phyloP scores from a whole-genome alignment of 352 stramenopile genomes.

The Globisporangium spinosum region DNA sequence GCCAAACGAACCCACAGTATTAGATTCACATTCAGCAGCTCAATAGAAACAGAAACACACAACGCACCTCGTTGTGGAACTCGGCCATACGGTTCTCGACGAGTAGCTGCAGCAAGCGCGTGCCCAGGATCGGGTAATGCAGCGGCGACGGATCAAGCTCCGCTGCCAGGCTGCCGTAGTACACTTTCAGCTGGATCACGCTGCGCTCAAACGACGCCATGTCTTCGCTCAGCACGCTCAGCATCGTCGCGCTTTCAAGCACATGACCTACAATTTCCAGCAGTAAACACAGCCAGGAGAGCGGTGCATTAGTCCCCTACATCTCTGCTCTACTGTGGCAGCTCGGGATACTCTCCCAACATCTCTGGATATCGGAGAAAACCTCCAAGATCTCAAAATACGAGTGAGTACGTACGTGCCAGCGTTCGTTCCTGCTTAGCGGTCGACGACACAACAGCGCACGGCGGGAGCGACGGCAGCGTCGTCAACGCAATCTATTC shows the following conservation, averaged over 20 bases:
- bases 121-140: slow-evolving; percentile 85
- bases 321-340: no score
- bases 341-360: not conserved
- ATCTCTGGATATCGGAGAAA: not conserved
- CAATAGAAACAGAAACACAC: not conserved
- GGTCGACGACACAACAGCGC: slow-evolving; percentile 39
- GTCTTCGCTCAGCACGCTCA: slow-evolving; percentile 85
- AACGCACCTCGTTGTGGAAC: slow-evolving; percentile 87
- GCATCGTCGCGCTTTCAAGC: slow-evolving; percentile 85
- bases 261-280: slow-evolving; percentile 51
- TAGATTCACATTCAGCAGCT: not conserved
- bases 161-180: slow-evolving; percentile 54
- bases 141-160: slow-evolving; percentile 62
- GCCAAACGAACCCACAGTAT: not conserved
- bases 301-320: not conserved
- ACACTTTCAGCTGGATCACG: slow-evolving; percentile 89
- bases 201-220: slow-evolving; percentile 84
- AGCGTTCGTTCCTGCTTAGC: slow-evolving; percentile 66
- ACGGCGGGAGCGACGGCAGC: slow-evolving; percentile 82
- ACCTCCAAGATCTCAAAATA: not conserved
- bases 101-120: slow-evolving; percentile 86
- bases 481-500: slow-evolving; percentile 79
- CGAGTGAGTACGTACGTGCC: slow-evolving; percentile 44
- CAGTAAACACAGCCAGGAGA: not conserved
- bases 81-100: slow-evolving; percentile 92